These are phyloP conservation scores for Globisporangium emineosum DNA, from an alignment of 352 stramenopile genomes.

Conservation along the genomic window DNA sequence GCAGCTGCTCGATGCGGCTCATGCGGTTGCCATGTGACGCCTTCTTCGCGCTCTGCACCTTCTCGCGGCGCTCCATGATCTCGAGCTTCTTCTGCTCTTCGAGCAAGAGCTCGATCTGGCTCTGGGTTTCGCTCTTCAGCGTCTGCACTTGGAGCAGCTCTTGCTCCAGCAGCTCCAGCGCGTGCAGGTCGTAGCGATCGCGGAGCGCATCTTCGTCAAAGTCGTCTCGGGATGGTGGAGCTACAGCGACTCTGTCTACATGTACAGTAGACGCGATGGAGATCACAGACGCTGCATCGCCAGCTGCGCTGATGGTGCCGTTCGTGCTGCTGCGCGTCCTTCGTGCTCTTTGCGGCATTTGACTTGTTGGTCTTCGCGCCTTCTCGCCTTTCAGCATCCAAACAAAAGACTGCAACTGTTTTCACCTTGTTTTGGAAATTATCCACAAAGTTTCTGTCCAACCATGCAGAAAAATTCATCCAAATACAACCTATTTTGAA, in stretches of 20 bases:
- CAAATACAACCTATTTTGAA: neutral
- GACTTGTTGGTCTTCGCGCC: neutral
- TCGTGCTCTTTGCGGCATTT: slow-evolving; percentile 2
- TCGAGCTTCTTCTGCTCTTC: slow-evolving; percentile 42
- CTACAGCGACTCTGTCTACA: neutral
- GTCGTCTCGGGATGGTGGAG: neutral
- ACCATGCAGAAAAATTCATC: neutral
- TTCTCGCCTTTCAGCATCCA: neutral
- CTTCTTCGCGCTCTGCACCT: slow-evolving; percentile 25
- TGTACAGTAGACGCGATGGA: slow-evolving; percentile 1
- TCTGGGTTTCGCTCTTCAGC: slow-evolving; percentile 37
- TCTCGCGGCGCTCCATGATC: slow-evolving; percentile 32
- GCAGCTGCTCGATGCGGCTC: slow-evolving; percentile 58
- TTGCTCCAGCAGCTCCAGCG: slow-evolving; percentile 38
- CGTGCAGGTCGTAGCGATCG: slow-evolving; percentile 36
- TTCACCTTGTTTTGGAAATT: slow-evolving; percentile 10
- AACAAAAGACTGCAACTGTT: neutral
- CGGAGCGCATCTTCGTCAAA: slow-evolving; percentile 22
- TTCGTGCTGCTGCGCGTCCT: neutral
- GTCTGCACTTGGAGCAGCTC: slow-evolving; percentile 48
- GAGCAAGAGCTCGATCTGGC: slow-evolving; percentile 35
- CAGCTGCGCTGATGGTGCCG: neutral
- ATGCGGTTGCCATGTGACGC: slow-evolving; percentile 27
- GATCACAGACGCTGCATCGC: neutral
- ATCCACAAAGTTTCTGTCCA: neutral